Conservation (phyloP, 2,329 filamentous ascomycete species). For the Claviceps africana region DNA sequence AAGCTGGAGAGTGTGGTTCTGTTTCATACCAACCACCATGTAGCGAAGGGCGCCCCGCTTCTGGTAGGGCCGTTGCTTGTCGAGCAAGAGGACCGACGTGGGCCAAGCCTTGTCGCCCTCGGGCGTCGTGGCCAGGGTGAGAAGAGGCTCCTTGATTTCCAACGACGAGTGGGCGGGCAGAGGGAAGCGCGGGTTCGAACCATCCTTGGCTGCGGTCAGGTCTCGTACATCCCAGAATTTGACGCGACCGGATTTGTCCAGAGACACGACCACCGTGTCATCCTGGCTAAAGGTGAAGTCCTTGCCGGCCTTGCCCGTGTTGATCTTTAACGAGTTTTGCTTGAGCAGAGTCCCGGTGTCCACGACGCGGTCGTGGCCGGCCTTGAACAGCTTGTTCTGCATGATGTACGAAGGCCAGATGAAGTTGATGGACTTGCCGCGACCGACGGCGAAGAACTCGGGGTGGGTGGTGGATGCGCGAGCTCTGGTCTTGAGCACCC, state of each 20-base stretch:
- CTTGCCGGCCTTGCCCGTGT: slow-evolving; percentile 94
- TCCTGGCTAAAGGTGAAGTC: slow-evolving; percentile 97
- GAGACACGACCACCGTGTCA: slow-evolving; percentile 81
- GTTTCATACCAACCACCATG: slow-evolving; percentile 94
- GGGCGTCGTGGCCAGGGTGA: slow-evolving; percentile 75
- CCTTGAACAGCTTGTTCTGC: slow-evolving; percentile 48
- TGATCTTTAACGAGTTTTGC: slow-evolving; percentile 82
- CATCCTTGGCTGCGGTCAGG: slow-evolving; percentile 44
- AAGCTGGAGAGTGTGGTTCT: slow-evolving; percentile 95
- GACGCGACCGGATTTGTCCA: slow-evolving; percentile 91
- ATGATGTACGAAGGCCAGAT: slow-evolving; percentile 56
- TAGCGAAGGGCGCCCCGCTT: slow-evolving; percentile 85
- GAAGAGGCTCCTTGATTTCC: slow-evolving; percentile 73
- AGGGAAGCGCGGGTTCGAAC: slow-evolving; percentile 34
- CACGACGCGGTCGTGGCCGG: slow-evolving; percentile 53
- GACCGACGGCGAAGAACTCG: slow-evolving; percentile 87
- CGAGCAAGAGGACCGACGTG: slow-evolving; percentile 87
- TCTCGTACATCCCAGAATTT: slow-evolving; percentile 97
- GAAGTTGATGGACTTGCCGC: slow-evolving; percentile 91
- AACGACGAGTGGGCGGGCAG: slow-evolving; percentile 44
- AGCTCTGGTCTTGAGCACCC: slow-evolving; percentile 88
- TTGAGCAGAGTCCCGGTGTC: slow-evolving; percentile 79
- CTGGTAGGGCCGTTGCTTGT: slow-evolving; percentile 87
- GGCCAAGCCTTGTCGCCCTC: slow-evolving; percentile 92
- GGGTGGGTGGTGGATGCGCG: slow-evolving; percentile 80